phyloP scores from a whole-genome alignment of 495 filamentous ascomycete genomes.

The Lepidopterella palustris region DNA sequence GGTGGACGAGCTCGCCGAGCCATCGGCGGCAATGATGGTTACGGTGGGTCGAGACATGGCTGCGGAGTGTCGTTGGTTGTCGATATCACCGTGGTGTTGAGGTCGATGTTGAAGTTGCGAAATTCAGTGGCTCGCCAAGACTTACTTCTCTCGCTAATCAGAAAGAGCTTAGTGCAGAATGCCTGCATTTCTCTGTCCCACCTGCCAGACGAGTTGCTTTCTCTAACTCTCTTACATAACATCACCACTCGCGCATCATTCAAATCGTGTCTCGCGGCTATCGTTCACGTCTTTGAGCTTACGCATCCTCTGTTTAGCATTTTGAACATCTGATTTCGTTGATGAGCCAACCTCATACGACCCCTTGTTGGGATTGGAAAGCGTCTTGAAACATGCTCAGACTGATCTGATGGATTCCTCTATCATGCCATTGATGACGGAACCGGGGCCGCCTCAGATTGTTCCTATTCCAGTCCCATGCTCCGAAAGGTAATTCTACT shows the following conservation, averaged over 20 bases:
- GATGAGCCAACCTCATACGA: too few species aligned
- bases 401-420: neutral
- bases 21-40: constrained; percentile 88
- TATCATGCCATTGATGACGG: neutral
- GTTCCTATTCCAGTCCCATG: neutral
- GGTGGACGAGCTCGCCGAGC: constrained; percentile 77
- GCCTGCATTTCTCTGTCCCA: too few species aligned
- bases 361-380: too few species aligned
- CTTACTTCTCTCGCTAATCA: neutral
- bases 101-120: neutral
- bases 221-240: too few species aligned
- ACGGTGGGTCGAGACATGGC: constrained; percentile 95
- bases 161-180: neutral
- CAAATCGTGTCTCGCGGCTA: too few species aligned
- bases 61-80: constrained; percentile 33
- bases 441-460: neutral
- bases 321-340: too few species aligned
- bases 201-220: too few species aligned
- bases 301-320: too few species aligned
- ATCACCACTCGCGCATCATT: too few species aligned
- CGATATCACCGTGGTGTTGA: constrained; percentile 3
- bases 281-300: too few species aligned
- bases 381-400: neutral
- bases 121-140: constrained; percentile 1
- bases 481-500: neutral